These are phyloP conservation scores for Ambrosia trifida DNA, from an alignment of 129 eudicot genomes.

Conservation along the genomic window DNA sequence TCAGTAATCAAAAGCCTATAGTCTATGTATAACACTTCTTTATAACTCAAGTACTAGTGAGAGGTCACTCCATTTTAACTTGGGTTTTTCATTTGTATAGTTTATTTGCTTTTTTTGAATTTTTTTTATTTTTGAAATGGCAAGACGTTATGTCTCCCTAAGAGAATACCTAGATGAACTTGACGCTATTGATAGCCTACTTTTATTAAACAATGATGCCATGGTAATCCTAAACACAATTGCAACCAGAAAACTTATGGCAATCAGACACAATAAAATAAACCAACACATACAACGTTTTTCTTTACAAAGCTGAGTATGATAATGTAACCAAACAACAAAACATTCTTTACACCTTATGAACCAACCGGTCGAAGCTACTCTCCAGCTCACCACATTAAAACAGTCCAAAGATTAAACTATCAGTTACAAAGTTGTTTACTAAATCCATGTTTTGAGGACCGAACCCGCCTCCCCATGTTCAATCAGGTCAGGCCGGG, in stretches of 20 bases:
- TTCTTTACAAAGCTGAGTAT: not conserved
- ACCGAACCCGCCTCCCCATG: not conserved
- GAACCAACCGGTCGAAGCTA: constrained; percentile 5
- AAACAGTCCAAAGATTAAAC: not conserved
- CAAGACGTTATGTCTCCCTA: too few relatives aligned
- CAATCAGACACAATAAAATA: not conserved
- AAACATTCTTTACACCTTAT: constrained; percentile 24
- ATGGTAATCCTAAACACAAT: not conserved
- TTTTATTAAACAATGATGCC: too few relatives aligned
- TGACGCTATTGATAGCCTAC: too few relatives aligned
- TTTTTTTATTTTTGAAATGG: too few relatives aligned
- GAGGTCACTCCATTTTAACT: too few relatives aligned
- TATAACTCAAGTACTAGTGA: too few relatives aligned
- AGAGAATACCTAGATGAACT: too few relatives aligned
- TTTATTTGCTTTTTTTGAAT: too few relatives aligned
- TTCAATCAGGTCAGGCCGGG: not conserved
- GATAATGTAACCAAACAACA: constrained; percentile 23
- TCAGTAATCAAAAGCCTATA: too few relatives aligned
- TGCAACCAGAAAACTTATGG: not conserved
- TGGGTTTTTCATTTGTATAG: too few relatives aligned
- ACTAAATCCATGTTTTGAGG: not conserved
- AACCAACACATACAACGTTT: not conserved
- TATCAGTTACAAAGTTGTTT: not conserved
- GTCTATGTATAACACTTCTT: too few relatives aligned
- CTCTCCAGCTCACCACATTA: constrained; percentile 1